Percentiles rank a stretch among this genome's conserved stretches.
Conservation (phyloP, 768 basidiomycete genomes). For the Galerina sulciceps region DNA sequence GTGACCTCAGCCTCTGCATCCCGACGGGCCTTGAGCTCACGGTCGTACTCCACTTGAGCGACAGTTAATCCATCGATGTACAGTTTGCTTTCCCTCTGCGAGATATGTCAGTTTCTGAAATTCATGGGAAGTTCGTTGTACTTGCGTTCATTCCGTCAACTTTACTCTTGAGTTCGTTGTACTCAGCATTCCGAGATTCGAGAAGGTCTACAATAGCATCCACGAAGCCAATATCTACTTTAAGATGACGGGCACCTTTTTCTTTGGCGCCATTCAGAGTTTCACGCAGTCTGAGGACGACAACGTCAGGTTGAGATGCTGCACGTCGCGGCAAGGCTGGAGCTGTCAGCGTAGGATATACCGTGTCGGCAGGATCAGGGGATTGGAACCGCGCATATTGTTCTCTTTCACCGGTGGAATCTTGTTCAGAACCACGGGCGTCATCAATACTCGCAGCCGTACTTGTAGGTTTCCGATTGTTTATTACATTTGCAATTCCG, state of each 20-base stretch:
- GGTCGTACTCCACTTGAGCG: slow-evolving; percentile 93
- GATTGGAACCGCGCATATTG: neutral
- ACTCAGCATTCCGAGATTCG: slow-evolving; percentile 65
- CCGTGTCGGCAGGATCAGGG: neutral
- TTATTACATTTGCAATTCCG: neutral
- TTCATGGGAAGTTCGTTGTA: slow-evolving; percentile 8
- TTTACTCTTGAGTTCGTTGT: slow-evolving; percentile 67
- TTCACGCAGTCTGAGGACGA: slow-evolving; percentile 61
- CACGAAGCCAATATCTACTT: slow-evolving; percentile 74
- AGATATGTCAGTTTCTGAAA: slow-evolving; percentile 3
- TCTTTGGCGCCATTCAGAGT: slow-evolving; percentile 62
- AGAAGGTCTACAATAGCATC: slow-evolving; percentile 71
- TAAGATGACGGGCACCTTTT: slow-evolving; percentile 62
- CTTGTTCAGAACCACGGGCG: neutral
- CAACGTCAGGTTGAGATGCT: slow-evolving; percentile 49
- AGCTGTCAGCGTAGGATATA: neutral
- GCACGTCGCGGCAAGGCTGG: slow-evolving; percentile 29
- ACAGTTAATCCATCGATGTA: slow-evolving; percentile 92
- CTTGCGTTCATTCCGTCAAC: slow-evolving; percentile 89
- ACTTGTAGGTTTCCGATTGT: neutral
- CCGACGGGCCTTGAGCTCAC: slow-evolving; percentile 83
- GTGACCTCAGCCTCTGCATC: slow-evolving; percentile 94
- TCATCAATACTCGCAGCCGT: neutral
- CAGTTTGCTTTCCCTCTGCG: slow-evolving; percentile 86
- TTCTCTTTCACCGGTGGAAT: neutral